Base-by-base conservation (phyloP, 805 yeast genomes). In the Saccharomyces kudriavzevii region DNA sequence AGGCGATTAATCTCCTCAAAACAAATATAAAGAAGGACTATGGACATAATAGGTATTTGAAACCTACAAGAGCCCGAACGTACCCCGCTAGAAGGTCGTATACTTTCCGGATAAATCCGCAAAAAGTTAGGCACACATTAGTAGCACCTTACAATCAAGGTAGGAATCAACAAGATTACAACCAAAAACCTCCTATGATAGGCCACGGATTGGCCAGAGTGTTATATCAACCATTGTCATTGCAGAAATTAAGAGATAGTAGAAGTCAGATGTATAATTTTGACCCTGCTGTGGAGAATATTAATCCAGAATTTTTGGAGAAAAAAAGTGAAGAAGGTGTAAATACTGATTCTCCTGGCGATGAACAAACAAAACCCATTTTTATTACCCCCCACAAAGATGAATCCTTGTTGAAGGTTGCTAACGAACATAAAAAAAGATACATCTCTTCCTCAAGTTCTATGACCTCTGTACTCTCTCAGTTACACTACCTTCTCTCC, bases 361-460 rank as follows among this genome's bases (percentile, higher is more conserved):
- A 30, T 5, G 17, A 40, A 35, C 49, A 14, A 28, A 27, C 24
- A 1, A 52, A 51, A 25, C 47, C 61, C 6, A 69, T 72, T 3
- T 91, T 84, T 61, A 77, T 83, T 8, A 77, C 89, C 0, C 83
- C 96, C 0, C 80, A 87, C 3, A 80, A 80, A 61, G 97, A 92
- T 70, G 56, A 64, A 11, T 63, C 62, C 0, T 72, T 92, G 48
- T 61, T 78, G 0, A 51, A 72, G 4, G 66, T 85, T 9, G 83
- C 92, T 0, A 58, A 60, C 6, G 45, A 54, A 20, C 49, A 43
- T 40, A 49, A 60, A 0, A 57, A 60, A 6, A 62, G 63, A 50
- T 92, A 76, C 64, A 80, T 79, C 54, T 87, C 95, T 1, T 89
- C 97, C 1, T 90, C 98, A 0, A 87, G 96, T 20, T 87, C 96